These are phyloP conservation scores for Amauroascus verrucosus DNA, from an alignment of 2,329 filamentous ascomycete species.

Conservation along the genomic window DNA sequence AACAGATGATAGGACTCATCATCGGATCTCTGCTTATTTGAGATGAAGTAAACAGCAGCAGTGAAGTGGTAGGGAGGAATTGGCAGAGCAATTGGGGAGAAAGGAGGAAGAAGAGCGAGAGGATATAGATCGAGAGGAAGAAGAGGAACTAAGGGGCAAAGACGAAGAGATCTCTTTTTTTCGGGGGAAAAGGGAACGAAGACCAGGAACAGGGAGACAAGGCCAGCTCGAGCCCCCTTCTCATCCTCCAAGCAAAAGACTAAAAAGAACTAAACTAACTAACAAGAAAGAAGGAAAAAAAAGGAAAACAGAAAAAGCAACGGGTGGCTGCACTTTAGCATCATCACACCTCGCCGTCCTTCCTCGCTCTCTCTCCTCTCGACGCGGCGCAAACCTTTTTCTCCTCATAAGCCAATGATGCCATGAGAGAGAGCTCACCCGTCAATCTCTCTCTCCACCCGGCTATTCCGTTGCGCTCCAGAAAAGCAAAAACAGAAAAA, in stretches of 20 bases:
- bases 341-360: neutral
- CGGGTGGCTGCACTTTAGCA: neutral
- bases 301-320: neutral
- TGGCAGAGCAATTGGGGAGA: neutral
- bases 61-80: constrained; percentile 14
- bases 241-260: no score
- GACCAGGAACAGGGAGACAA: neutral
- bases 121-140: neutral
- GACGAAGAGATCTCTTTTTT: neutral
- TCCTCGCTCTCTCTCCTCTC: no score
- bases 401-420: neutral
- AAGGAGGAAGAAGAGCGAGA: neutral
- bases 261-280: no score
- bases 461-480: neutral
- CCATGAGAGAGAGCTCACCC: neutral
- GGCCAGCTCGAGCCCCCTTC: no score
- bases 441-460: neutral
- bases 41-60: constrained; percentile 15
- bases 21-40: constrained; percentile 10
- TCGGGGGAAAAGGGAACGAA: neutral
- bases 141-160: neutral
- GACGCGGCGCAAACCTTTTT: neutral
- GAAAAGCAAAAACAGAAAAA: constrained; percentile 15
- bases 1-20: constrained; percentile 11
- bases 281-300: no score